Evolutionary conservation across 305 asterid species (phyloP).

Genomic region (Solanum hybrid): DNA sequence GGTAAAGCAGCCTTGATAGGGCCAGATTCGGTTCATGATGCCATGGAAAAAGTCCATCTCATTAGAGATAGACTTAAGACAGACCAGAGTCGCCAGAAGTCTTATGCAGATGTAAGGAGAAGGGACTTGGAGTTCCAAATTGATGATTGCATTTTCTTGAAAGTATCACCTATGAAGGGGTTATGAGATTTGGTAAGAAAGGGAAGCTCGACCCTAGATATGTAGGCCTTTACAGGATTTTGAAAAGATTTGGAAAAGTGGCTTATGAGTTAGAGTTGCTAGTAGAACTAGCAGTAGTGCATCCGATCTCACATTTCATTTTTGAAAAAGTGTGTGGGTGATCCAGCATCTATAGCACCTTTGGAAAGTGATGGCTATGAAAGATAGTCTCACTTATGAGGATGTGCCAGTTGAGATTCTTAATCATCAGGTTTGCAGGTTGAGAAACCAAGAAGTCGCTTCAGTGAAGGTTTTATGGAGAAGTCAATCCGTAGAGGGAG

Average conservation of each 20-base stretch:
- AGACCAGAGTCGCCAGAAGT: neutral
- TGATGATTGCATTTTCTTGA: neutral
- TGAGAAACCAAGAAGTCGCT: neutral
- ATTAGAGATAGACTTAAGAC: neutral
- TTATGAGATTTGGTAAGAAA: neutral
- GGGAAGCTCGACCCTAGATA: neutral
- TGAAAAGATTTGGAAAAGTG: neutral
- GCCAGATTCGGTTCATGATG: neutral
- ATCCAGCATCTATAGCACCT: neutral
- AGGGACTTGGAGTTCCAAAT: neutral
- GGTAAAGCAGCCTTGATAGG: neutral
- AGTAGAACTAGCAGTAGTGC: neutral
- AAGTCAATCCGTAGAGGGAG: too few relatives aligned
- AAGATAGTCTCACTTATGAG: neutral
- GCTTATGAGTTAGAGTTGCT: neutral
- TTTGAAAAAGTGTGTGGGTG: neutral
- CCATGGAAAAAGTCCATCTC: neutral
- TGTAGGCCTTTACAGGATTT: neutral
- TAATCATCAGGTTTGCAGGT: neutral
- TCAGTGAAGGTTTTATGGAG: neutral
- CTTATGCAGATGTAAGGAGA: neutral
- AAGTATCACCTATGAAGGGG: neutral
- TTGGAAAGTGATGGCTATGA: neutral
- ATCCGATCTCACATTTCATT: neutral
- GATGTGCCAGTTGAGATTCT: neutral